These are phyloP conservation scores for Globisporangium spinosum DNA, from an alignment of 352 stramenopile genomes.

Conservation along the genomic window DNA sequence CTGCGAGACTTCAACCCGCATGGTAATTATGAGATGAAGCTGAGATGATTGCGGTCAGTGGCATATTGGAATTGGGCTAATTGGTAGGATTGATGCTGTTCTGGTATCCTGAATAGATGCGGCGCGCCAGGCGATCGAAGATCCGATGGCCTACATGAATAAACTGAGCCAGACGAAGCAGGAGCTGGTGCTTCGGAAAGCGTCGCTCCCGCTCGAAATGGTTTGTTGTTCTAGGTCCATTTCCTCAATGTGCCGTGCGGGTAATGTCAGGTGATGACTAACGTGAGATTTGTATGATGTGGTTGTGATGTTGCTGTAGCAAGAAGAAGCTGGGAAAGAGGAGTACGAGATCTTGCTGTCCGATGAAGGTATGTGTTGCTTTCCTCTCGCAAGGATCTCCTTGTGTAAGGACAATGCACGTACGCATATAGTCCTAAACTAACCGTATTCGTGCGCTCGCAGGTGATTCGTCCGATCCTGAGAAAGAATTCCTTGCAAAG, in stretches of 20 bases:
- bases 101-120: conserved; percentile 41
- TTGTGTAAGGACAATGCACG: background rate
- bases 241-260: background rate
- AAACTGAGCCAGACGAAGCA: conserved; percentile 48
- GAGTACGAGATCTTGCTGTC: conserved; percentile 71
- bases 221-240: conserved; percentile 8
- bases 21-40: conserved; percentile 21
- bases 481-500: conserved; percentile 46
- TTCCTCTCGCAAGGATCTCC: background rate
- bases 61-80: background rate
- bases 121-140: conserved; percentile 58
- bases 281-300: background rate
- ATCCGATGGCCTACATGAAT: conserved; percentile 68
- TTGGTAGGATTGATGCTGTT: background rate
- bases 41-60: no score
- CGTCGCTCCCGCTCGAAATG: conserved; percentile 71
- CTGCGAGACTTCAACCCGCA: conserved; percentile 72
- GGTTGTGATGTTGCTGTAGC: conserved; percentile 9
- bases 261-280: background rate
- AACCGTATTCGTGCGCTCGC: background rate
- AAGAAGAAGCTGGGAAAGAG: conserved; percentile 23
- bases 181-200: conserved; percentile 50
- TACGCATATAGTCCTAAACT: background rate
- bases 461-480: conserved; percentile 29
- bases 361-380: conserved; percentile 35